A percentile compares a stretch with the other conserved stretches of the same genome.
Conservation (phyloP, 2,329 filamentous ascomycete genomes). For the Didymella keratinophila region DNA sequence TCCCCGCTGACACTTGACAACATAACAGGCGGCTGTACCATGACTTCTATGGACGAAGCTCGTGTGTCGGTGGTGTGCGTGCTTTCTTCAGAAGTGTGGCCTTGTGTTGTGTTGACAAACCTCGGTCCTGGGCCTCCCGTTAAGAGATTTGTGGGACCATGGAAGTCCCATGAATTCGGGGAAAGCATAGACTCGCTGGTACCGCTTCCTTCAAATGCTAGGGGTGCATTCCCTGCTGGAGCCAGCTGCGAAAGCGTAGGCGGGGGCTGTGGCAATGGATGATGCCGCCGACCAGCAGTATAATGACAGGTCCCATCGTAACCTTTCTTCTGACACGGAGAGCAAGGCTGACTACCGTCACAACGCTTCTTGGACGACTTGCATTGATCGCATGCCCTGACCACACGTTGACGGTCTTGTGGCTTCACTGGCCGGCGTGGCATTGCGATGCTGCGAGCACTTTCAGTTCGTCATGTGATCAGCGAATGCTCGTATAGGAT, state of each 20-base stretch:
- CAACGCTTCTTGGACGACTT: slow-evolving; percentile 35
- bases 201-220: slow-evolving; percentile 4
- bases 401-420: slow-evolving; percentile 31
- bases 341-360: slow-evolving; percentile 28
- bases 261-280: slow-evolving; percentile 16
- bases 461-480: slow-evolving; percentile 21
- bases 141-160: slow-evolving; percentile 8
- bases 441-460: slow-evolving; percentile 17
- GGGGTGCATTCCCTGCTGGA: not conserved
- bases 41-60: slow-evolving; percentile 19
- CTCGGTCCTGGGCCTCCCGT: slow-evolving; percentile 3
- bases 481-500: not conserved
- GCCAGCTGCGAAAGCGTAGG: slow-evolving; percentile 7
- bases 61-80: slow-evolving; percentile 25
- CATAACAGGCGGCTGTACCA: slow-evolving; percentile 51
- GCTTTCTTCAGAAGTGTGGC: slow-evolving; percentile 13
- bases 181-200: slow-evolving; percentile 8
- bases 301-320: slow-evolving; percentile 25
- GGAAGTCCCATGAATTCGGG: slow-evolving; percentile 19
- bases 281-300: slow-evolving; percentile 19
- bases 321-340: slow-evolving; percentile 29
- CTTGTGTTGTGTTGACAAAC: not conserved
- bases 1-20: slow-evolving; percentile 62
- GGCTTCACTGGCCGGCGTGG: slow-evolving; percentile 33
- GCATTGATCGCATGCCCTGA: slow-evolving; percentile 32